Conservation (phyloP, 768 basidiomycete species). For the Calocybe indica region DNA sequence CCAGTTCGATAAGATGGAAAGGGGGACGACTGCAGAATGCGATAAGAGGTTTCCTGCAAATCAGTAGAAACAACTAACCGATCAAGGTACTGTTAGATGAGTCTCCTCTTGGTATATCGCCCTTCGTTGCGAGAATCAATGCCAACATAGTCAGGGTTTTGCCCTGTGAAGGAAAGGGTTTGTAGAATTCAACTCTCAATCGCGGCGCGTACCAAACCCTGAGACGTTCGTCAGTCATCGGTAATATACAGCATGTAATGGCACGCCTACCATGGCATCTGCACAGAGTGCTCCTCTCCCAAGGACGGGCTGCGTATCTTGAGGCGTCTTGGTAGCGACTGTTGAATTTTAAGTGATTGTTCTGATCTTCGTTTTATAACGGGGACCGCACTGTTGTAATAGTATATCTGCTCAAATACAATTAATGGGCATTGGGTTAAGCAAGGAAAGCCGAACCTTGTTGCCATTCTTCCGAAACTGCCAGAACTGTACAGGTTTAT, state of each 20-base stretch:
- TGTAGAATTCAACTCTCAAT: not conserved
- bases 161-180: constrained; percentile 40
- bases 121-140: constrained; percentile 71
- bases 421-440: not conserved
- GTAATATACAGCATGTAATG: not conserved
- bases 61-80: constrained; percentile 35
- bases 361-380: not conserved
- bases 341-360: not conserved
- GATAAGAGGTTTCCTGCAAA: not conserved
- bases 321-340: constrained; percentile 83
- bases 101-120: constrained; percentile 45
- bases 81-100: constrained; percentile 73
- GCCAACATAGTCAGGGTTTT: constrained; percentile 90
- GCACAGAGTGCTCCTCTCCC: constrained; percentile 86
- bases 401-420: constrained; percentile 41
- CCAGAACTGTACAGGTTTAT: constrained; percentile 89
- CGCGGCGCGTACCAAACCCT: constrained; percentile 34
- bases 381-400: constrained; percentile 54
- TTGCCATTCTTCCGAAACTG: constrained; percentile 50
- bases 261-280: constrained; percentile 70
- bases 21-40: constrained; percentile 57
- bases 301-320: constrained; percentile 53
- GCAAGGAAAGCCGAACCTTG: constrained; percentile 35
- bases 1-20: constrained; percentile 86
- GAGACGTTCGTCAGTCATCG: not conserved